phyloP scores from a whole-genome alignment of 1,284 basidiomycete species.

The Agaricales sp. region DNA sequence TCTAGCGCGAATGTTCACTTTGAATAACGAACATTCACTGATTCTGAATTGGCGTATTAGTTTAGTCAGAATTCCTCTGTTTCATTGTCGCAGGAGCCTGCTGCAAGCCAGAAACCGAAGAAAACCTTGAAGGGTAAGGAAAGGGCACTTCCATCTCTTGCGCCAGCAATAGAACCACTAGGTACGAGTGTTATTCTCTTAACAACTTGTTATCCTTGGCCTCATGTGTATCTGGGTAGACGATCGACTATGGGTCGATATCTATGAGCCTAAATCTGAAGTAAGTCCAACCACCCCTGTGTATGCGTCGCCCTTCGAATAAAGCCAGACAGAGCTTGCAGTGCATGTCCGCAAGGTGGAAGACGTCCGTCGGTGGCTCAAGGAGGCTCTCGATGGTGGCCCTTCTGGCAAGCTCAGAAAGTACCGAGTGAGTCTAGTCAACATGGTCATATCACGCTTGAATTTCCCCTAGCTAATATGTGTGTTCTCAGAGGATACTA shows the following conservation, averaged over 20 bases:
- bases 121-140: conserved; percentile 32
- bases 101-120: conserved; percentile 7
- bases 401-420: conserved; percentile 56
- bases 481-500: conserved; percentile 60
- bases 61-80: conserved; percentile 5
- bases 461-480: background rate
- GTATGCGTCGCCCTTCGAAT: conserved; percentile 4
- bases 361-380: conserved; percentile 79
- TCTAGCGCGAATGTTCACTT: conserved; percentile 10
- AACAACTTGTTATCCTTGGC: background rate
- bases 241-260: conserved; percentile 67
- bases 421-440: conserved; percentile 55
- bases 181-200: background rate
- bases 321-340: conserved; percentile 63
- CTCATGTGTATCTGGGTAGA: conserved; percentile 18
- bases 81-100: conserved; percentile 7
- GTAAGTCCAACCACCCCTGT: conserved; percentile 25
- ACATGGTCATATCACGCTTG: background rate
- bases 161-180: conserved; percentile 5
- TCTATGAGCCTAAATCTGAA: conserved; percentile 58
- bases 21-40: conserved; percentile 3
- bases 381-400: conserved; percentile 71
- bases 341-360: conserved; percentile 84
- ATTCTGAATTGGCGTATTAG: conserved; percentile 22
- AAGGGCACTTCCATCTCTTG: conserved; percentile 23